Evolutionary conservation across 345 rosid species (phyloP).

Genomic region (Hypericum perforatum): DNA sequence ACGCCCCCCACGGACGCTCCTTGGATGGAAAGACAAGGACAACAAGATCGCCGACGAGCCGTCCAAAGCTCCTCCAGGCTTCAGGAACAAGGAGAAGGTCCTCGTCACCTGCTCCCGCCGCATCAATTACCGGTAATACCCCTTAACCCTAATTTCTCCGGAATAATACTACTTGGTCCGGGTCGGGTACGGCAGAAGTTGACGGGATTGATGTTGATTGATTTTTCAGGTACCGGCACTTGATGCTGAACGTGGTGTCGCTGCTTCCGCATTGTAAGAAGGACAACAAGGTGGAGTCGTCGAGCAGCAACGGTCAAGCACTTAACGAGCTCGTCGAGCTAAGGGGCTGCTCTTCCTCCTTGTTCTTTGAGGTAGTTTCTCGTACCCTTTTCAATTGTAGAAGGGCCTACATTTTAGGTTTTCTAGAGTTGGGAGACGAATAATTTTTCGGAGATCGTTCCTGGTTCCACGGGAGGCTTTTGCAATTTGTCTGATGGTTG

Average conservation of each 20-base stretch:
- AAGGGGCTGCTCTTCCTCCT: conserved; percentile 69
- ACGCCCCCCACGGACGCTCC: conserved; percentile 64
- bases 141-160: background rate
- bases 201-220: background rate
- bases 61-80: conserved; percentile 14
- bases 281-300: conserved; percentile 84
- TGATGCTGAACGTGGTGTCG: conserved; percentile 92
- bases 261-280: conserved; percentile 92
- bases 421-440: no score
- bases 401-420: background rate
- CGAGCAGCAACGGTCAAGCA: conserved; percentile 62
- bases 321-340: conserved; percentile 88
- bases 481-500: no score
- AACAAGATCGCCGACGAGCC: conserved; percentile 24
- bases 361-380: conserved; percentile 73
- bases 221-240: conserved; percentile 62
- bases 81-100: conserved; percentile 94
- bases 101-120: conserved; percentile 91
- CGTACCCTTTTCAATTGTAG: background rate
- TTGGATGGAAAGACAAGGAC: conserved; percentile 71
- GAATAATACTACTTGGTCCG: background rate
- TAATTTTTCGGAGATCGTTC: no score
- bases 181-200: background rate
- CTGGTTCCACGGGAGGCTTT: no score
- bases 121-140: conserved; percentile 63